Evolutionary conservation across 805 yeast genomes (phyloP).

Genomic region (Nakazawaea ernobii): DNA sequence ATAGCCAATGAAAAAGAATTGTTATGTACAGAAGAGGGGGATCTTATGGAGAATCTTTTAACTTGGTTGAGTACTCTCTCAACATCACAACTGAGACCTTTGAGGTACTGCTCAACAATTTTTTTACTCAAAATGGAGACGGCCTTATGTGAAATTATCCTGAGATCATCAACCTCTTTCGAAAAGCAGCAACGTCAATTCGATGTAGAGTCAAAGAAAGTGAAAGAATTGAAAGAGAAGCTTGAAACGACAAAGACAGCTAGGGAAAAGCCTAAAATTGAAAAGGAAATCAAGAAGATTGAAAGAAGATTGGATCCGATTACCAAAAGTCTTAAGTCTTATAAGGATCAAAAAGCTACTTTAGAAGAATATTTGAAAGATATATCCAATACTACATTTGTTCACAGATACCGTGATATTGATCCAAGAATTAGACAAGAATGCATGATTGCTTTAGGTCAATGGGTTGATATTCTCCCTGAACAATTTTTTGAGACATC

Average conservation of each 20-base stretch:
- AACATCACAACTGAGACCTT: constrained; percentile 61
- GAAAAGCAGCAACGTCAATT: constrained; percentile 43
- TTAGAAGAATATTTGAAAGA: constrained; percentile 57
- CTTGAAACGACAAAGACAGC: constrained; percentile 16
- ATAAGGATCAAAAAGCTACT: constrained; percentile 44
- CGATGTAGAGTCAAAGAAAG: constrained; percentile 26
- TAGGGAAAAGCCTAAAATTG: constrained; percentile 25
- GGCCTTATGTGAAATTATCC: constrained; percentile 46
- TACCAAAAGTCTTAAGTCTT: constrained; percentile 32
- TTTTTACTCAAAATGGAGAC: constrained; percentile 57
- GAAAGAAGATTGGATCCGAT: constrained; percentile 42
- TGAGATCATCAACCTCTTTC: constrained; percentile 26
- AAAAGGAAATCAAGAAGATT: constrained; percentile 23
- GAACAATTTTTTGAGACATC: constrained; percentile 64
- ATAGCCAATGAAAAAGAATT: constrained; percentile 58
- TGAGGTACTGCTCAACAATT: constrained; percentile 63
- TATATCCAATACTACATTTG: constrained; percentile 59
- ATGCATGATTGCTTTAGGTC: constrained; percentile 57
- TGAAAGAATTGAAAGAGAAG: constrained; percentile 23
- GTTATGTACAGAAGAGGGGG: constrained; percentile 39
- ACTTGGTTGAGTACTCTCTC: constrained; percentile 77
- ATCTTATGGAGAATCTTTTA: constrained; percentile 48
- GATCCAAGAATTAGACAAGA: constrained; percentile 68
- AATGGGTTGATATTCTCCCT: constrained; percentile 68
- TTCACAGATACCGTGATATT: constrained; percentile 74